phyloP scores from a whole-genome alignment of 2,329 filamentous ascomycete genomes.

The Aquanectria penicillioides region DNA sequence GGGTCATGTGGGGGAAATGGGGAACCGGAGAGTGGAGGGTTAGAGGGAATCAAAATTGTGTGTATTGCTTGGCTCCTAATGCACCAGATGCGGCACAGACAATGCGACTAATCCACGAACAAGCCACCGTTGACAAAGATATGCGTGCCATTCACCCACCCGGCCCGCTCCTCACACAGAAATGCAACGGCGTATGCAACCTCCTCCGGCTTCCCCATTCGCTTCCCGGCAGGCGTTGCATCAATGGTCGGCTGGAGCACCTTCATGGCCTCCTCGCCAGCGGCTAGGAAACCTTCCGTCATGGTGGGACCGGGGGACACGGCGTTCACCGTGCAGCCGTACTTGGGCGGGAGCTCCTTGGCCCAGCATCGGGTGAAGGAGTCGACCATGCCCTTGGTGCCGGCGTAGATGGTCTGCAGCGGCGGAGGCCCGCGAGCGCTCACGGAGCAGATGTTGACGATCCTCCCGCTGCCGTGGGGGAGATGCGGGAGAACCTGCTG shows the following conservation, averaged over 20 bases:
- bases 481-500: constrained; percentile 52
- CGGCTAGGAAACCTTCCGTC: constrained; percentile 49
- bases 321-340: constrained; percentile 25
- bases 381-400: constrained; percentile 61
- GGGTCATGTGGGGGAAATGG: constrained; percentile 14
- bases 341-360: constrained; percentile 46
- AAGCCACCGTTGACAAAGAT: constrained; percentile 41
- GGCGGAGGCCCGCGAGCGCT: constrained; percentile 48
- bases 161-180: constrained; percentile 54
- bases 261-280: constrained; percentile 45
- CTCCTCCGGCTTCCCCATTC: constrained; percentile 56
- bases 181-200: constrained; percentile 58
- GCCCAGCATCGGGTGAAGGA: constrained; percentile 56
- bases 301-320: constrained; percentile 40
- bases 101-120: constrained; percentile 21
- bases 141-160: constrained; percentile 58
- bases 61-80: background rate
- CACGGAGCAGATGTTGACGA: constrained; percentile 54
- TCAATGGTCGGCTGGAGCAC: constrained; percentile 54
- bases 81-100: background rate
- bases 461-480: constrained; percentile 46
- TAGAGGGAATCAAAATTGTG: background rate
- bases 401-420: constrained; percentile 57
- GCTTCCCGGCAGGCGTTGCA: constrained; percentile 52
- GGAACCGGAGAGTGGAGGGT: constrained; percentile 17